phyloP scores from a whole-genome alignment of 2,329 filamentous ascomycete species.

The Fusarium anguioides region DNA sequence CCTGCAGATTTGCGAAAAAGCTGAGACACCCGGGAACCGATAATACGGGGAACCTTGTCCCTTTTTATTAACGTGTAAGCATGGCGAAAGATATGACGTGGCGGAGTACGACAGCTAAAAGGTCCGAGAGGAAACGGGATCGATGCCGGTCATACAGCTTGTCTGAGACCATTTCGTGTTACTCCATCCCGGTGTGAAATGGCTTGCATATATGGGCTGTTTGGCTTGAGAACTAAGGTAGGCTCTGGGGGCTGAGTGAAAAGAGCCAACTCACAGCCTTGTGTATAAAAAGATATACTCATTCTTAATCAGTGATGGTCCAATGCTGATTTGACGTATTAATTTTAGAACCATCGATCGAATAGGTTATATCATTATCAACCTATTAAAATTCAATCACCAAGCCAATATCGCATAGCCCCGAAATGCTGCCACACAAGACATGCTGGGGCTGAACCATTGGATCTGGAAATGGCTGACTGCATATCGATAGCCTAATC shows the following conservation, averaged over 20 bases:
- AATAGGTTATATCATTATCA: not conserved
- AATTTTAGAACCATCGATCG: not conserved
- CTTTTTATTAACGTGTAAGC: not conserved
- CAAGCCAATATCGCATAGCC: not conserved
- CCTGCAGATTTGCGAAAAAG: not conserved
- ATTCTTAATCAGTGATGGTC: accelerated
- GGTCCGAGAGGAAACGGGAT: not conserved
- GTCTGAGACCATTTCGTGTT: not conserved
- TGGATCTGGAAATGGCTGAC: not conserved
- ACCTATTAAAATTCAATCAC: too few relatives aligned
- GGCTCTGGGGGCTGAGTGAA: not conserved
- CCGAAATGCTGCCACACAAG: not conserved
- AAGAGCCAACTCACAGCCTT: not conserved
- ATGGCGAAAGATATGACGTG: not conserved
- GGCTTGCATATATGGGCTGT: not conserved
- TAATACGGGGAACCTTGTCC: too few relatives aligned
- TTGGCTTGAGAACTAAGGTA: not conserved
- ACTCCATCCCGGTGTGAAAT: not conserved
- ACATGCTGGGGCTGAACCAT: not conserved
- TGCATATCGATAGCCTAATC: not conserved
- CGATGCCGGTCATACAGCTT: not conserved
- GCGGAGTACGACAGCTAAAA: not conserved
- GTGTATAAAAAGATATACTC: too few relatives aligned
- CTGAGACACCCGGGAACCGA: not conserved
- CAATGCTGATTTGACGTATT: accelerated